These are phyloP conservation scores for Hamamelis virginiana DNA, from an alignment of 164 flowering plant species.

Conservation along the genomic window DNA sequence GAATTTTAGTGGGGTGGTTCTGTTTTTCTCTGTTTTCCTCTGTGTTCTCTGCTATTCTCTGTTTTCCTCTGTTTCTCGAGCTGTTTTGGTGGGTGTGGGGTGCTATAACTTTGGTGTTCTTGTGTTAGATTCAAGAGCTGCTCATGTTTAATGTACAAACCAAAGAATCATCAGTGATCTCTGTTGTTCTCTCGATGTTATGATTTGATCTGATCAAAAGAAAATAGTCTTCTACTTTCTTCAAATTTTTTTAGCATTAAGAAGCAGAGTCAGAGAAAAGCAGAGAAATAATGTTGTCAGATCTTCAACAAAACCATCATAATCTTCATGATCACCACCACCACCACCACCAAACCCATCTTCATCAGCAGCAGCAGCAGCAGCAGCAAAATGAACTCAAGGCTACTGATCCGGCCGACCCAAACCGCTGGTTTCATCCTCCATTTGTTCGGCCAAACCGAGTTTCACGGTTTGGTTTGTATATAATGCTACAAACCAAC, in stretches of 20 bases:
- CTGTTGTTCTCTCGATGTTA: no score
- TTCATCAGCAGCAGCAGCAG: conserved; percentile 12
- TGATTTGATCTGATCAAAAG: not conserved
- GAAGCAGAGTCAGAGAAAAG: not conserved
- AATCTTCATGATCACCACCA: conserved; percentile 19
- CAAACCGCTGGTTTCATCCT: no score
- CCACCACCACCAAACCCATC: conserved; percentile 27
- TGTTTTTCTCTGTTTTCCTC: no score
- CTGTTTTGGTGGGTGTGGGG: not conserved
- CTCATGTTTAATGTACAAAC: no score
- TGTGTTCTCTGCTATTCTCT: no score
- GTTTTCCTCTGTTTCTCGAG: not conserved
- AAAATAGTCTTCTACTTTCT: not conserved
- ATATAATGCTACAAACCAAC: no score
- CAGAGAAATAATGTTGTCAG: conserved; percentile 30
- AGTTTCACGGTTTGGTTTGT: no score
- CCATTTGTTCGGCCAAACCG: no score
- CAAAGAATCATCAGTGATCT: no score
- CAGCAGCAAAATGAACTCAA: conserved; percentile 33
- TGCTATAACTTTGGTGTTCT: not conserved
- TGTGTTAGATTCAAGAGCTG: not conserved
- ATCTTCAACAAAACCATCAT: conserved; percentile 28
- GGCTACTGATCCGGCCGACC: no score
- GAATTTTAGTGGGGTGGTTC: not conserved
- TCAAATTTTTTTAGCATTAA: not conserved